phyloP scores from a whole-genome alignment of 805 yeast species.

The Myxozyma nipponensis region DNA sequence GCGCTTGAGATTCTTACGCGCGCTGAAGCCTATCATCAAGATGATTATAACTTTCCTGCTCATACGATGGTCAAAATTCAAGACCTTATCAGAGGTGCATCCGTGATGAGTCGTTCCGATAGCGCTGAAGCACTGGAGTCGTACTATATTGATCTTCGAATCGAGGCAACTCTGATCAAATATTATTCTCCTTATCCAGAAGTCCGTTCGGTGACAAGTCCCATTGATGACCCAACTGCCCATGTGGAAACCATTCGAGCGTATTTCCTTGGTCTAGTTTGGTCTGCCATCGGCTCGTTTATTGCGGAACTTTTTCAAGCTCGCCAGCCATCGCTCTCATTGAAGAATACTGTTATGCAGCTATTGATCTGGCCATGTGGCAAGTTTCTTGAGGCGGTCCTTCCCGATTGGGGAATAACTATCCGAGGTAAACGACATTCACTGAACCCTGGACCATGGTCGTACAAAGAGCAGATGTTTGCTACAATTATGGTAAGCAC shows the following conservation, averaged over 20 bases:
- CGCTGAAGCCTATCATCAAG: conserved; percentile 10
- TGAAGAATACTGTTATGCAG: conserved; percentile 52
- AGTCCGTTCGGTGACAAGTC: conserved; percentile 39
- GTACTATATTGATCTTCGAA: conserved; percentile 22
- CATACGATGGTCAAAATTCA: conserved; percentile 8
- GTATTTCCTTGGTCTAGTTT: conserved; percentile 48
- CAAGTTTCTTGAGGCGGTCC: conserved; percentile 39
- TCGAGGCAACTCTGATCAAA: conserved; percentile 44
- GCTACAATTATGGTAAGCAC: conserved; percentile 42
- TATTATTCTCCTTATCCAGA: conserved; percentile 56
- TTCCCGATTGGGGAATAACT: conserved; percentile 50
- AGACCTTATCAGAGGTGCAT: neutral
- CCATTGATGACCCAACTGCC: conserved; percentile 44
- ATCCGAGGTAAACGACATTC: conserved; percentile 40
- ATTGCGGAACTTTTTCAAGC: conserved; percentile 55
- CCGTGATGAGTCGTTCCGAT: neutral
- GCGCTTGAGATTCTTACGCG: conserved; percentile 35
- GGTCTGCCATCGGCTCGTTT: conserved; percentile 54
- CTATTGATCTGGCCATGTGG: conserved; percentile 61
- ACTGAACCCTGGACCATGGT: conserved; percentile 63
- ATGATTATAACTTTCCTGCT: conserved; percentile 16
- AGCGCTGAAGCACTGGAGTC: neutral
- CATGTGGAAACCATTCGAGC: conserved; percentile 52
- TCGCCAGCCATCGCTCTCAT: conserved; percentile 51
- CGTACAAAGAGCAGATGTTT: conserved; percentile 61